A percentile compares a stretch with the other conserved stretches of the same genome.
phyloP scores from a whole-genome alignment of 768 basidiomycete genomes.

The Pulveroboletus frians region DNA sequence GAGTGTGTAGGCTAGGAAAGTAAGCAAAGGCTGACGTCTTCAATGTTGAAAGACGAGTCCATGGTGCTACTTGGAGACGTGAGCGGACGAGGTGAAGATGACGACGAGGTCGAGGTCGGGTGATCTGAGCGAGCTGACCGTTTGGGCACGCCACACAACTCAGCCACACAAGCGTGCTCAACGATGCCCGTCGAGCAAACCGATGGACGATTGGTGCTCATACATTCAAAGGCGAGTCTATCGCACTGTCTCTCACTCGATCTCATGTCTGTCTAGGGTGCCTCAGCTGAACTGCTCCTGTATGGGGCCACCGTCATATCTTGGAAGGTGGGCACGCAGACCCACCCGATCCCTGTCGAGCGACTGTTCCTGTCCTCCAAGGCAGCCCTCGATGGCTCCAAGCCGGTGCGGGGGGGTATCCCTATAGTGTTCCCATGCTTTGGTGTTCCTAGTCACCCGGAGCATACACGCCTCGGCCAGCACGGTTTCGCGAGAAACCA shows the following conservation, averaged over 20 bases:
- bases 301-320: slow-evolving; percentile 88
- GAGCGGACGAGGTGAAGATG: not conserved
- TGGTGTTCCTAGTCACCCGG: slow-evolving; percentile 72
- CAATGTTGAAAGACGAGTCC: slow-evolving; percentile 60
- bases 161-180: not conserved
- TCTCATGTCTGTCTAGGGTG: slow-evolving; percentile 42
- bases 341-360: slow-evolving; percentile 43
- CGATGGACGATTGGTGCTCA: slow-evolving; percentile 43
- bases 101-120: not conserved
- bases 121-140: not conserved
- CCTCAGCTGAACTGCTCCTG: slow-evolving; percentile 57
- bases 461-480: slow-evolving; percentile 66
- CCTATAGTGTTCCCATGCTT: slow-evolving; percentile 82
- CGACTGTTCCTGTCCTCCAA: slow-evolving; percentile 80
- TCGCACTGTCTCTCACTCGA: not conserved
- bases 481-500: slow-evolving; percentile 90
- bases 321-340: slow-evolving; percentile 58
- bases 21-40: slow-evolving; percentile 51
- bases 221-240: slow-evolving; percentile 54
- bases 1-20: slow-evolving; percentile 10
- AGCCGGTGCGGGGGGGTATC: slow-evolving; percentile 60
- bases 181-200: slow-evolving; percentile 54
- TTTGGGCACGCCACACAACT: slow-evolving; percentile 19
- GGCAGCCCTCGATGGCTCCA: slow-evolving; percentile 73
- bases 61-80: slow-evolving; percentile 35